phyloP scores from a whole-genome alignment of 164 flowering plant genomes.

The Vitis rotundifolia region DNA sequence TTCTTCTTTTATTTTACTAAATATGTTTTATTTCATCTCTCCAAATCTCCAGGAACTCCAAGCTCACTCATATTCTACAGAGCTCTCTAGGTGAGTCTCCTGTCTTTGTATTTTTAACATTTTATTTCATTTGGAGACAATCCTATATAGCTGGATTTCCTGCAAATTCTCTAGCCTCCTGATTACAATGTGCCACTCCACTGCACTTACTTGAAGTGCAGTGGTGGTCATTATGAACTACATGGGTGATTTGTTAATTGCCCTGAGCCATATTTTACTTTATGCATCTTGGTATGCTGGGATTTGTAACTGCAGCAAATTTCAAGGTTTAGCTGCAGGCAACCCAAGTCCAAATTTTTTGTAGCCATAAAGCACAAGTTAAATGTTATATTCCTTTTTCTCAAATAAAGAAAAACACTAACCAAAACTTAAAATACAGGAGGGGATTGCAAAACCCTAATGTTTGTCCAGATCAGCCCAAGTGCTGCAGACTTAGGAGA shows the following conservation, averaged over 20 bases:
- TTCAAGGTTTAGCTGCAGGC: neutral
- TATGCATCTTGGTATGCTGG: no score
- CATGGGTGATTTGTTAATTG: no score
- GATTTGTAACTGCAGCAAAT: no score
- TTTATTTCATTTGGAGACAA: neutral
- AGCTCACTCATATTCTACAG: constrained; percentile 93
- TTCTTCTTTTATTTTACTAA: neutral
- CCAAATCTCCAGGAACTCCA: constrained; percentile 71
- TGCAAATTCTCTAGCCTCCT: no score
- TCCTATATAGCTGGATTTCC: neutral
- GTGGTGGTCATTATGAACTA: no score
- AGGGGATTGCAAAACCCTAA: constrained; percentile 91
- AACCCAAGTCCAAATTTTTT: no score
- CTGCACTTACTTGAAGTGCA: no score
- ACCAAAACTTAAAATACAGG: constrained; percentile 42
- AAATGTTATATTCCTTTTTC: neutral
- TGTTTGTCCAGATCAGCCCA: constrained; percentile 94
- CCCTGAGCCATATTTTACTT: no score
- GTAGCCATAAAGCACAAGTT: neutral
- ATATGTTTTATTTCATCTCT: neutral
- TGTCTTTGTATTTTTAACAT: neutral
- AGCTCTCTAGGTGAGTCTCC: constrained; percentile 78
- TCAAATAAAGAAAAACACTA: neutral
- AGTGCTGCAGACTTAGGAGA: constrained; percentile 70
- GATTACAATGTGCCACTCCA: no score